Evolutionary conservation across 139 green algal genomes (phyloP).

Genomic region (Mesostigma viride): DNA sequence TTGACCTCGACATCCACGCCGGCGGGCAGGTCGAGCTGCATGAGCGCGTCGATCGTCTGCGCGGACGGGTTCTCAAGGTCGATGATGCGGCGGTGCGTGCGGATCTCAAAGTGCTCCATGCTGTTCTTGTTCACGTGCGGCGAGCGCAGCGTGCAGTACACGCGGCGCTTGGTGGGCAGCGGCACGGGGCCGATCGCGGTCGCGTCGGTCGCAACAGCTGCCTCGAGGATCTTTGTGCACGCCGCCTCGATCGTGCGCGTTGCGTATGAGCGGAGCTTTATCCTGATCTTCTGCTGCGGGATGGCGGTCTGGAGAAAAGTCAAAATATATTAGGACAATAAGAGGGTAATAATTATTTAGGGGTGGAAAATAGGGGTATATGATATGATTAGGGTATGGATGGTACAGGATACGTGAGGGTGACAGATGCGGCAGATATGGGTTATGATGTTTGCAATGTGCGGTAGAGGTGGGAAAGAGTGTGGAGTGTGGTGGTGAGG

Average conservation of each 20-base stretch:
- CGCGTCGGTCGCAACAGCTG: conserved; percentile 51
- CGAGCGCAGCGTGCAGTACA: conserved; percentile 61
- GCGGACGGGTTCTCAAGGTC: conserved; percentile 58
- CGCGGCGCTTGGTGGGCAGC: conserved; percentile 51
- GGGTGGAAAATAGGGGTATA: no score
- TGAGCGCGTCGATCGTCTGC: conserved; percentile 65
- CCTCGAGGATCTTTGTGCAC: conserved; percentile 48
- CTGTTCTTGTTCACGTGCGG: conserved; percentile 83
- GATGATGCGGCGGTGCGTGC: conserved; percentile 62
- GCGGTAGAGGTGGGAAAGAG: no score
- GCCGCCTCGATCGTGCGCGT: conserved; percentile 45
- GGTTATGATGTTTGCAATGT: no score
- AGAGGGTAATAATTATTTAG: no score
- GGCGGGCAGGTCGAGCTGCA: conserved; percentile 65
- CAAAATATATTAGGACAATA: no score
- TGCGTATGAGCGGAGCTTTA: conserved; percentile 67
- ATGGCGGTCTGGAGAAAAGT: conserved; percentile 7
- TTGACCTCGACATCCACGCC: conserved; percentile 67
- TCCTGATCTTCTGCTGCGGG: conserved; percentile 42
- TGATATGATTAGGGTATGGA: no score
- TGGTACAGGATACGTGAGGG: no score
- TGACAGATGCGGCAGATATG: no score
- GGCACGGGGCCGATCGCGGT: conserved; percentile 57
- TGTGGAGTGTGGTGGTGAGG: no score
- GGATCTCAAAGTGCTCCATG: conserved; percentile 76